Evolutionary conservation across 805 yeast species (phyloP).

Genomic region (Kuraishia ogatae): DNA sequence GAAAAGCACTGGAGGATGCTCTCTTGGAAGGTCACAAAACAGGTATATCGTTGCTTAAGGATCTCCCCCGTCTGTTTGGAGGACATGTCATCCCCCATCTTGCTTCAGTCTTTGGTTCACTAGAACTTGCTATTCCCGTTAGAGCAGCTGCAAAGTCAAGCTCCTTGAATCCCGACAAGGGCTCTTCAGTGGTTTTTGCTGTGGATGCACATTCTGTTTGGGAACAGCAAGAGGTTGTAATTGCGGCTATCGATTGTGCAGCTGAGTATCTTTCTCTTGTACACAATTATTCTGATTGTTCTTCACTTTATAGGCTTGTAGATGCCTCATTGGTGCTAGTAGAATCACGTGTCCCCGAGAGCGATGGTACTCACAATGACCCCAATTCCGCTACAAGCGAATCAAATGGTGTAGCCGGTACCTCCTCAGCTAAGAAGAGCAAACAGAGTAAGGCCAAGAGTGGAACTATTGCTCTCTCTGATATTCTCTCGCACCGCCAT

Average conservation of each 20-base stretch:
- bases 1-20: constrained; percentile 32
- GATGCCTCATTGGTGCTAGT: constrained; percentile 44
- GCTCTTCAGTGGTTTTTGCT: constrained; percentile 26
- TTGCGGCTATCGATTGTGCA: constrained; percentile 20
- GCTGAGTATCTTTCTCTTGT: constrained; percentile 15
- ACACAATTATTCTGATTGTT: constrained; percentile 32
- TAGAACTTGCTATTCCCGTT: constrained; percentile 56
- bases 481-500: constrained; percentile 57
- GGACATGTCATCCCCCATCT: constrained; percentile 37
- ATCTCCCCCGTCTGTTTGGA: constrained; percentile 25
- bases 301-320: constrained; percentile 44
- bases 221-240: constrained; percentile 20
- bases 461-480: constrained; percentile 48
- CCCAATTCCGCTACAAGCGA: background rate
- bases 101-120: constrained; percentile 36
- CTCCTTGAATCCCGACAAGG: constrained; percentile 13
- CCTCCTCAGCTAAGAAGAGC: constrained; percentile 8
- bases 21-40: constrained; percentile 33
- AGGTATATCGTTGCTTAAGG: constrained; percentile 34
- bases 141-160: constrained; percentile 5
- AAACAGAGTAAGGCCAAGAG: constrained; percentile 29
- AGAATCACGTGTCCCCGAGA: constrained; percentile 24
- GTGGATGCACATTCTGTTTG: constrained; percentile 25
- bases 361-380: background rate
- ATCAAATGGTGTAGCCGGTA: background rate